Conservation (phyloP, 2,329 filamentous ascomycete species). For the Fusarium abutilonis region DNA sequence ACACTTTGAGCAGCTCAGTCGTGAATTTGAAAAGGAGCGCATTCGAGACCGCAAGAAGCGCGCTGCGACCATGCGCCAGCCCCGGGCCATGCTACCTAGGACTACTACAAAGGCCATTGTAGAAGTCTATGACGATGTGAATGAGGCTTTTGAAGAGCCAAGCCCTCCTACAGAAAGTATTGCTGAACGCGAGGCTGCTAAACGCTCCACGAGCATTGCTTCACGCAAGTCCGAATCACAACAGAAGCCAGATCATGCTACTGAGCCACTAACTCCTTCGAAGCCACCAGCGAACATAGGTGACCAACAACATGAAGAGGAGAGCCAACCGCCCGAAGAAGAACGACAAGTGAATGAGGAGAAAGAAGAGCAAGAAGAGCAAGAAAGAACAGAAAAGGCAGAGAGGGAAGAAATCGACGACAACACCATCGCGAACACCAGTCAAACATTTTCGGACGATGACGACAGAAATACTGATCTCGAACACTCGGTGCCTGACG, state of each 20-base stretch:
- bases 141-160: slow-evolving; percentile 88
- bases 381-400: slow-evolving; percentile 40
- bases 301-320: slow-evolving; percentile 37
- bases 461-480: slow-evolving; percentile 76
- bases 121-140: slow-evolving; percentile 92
- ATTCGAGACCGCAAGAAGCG: slow-evolving; percentile 84
- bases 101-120: slow-evolving; percentile 96
- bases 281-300: slow-evolving; percentile 41
- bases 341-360: slow-evolving; percentile 39
- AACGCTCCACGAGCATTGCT: slow-evolving; percentile 42
- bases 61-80: slow-evolving; percentile 77
- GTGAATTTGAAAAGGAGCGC: slow-evolving; percentile 95
- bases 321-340: slow-evolving; percentile 45
- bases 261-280: slow-evolving; percentile 39
- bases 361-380: slow-evolving; percentile 30
- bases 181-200: slow-evolving; percentile 47
- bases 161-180: slow-evolving; percentile 61
- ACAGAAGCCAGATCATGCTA: slow-evolving; percentile 26
- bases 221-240: slow-evolving; percentile 46
- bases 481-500: slow-evolving; percentile 74
- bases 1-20: slow-evolving; percentile 95
- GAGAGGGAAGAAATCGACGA: slow-evolving; percentile 47
- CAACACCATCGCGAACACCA: slow-evolving; percentile 45
- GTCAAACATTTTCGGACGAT: slow-evolving; percentile 72
- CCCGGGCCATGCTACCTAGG: slow-evolving; percentile 82